Percentiles rank a stretch among this genome's conserved stretches.
phyloP scores from a whole-genome alignment of 2,329 filamentous ascomycete genomes.

The Aaosphaeria arxii region DNA sequence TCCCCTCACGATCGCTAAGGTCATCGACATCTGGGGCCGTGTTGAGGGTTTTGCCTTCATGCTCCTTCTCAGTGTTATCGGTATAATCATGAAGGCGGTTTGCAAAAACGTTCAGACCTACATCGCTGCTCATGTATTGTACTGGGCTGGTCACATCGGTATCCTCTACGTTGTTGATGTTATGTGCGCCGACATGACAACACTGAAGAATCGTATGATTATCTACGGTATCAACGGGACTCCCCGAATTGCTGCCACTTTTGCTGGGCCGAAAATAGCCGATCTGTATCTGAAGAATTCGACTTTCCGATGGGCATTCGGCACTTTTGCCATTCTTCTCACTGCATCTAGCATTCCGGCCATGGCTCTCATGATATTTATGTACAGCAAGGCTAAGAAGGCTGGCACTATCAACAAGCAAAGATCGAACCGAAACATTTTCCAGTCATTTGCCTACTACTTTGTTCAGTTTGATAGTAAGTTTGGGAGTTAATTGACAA shows the following conservation, averaged over 20 bases:
- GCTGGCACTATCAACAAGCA: conserved; percentile 46
- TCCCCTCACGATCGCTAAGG: conserved; percentile 36
- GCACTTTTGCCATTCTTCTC: conserved; percentile 62
- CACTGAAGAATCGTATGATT: conserved; percentile 55
- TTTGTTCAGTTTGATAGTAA: conserved; percentile 43
- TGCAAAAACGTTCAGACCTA: conserved; percentile 50
- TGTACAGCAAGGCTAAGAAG: conserved; percentile 56
- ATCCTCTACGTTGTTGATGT: conserved; percentile 61
- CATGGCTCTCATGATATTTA: conserved; percentile 47
- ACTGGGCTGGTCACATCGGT: conserved; percentile 60
- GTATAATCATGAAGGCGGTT: conserved; percentile 64
- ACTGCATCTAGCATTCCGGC: conserved; percentile 60
- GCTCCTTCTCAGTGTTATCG: conserved; percentile 22
- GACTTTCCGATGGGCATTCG: conserved; percentile 60
- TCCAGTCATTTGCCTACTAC: conserved; percentile 41
- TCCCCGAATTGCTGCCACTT: conserved; percentile 13
- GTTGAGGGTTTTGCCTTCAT: conserved; percentile 34
- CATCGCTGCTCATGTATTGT: conserved; percentile 39
- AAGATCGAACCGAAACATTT: conserved; percentile 43
- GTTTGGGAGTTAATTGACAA: conserved; percentile 18
- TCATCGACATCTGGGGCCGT: conserved; percentile 40
- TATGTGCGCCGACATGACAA: conserved; percentile 61
- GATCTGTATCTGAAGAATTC: conserved; percentile 44
- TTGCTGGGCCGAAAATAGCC: conserved; percentile 12
- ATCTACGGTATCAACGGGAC: conserved; percentile 49